Conservation (phyloP, 2,329 filamentous ascomycete species). For the Epichloe scottii region DNA sequence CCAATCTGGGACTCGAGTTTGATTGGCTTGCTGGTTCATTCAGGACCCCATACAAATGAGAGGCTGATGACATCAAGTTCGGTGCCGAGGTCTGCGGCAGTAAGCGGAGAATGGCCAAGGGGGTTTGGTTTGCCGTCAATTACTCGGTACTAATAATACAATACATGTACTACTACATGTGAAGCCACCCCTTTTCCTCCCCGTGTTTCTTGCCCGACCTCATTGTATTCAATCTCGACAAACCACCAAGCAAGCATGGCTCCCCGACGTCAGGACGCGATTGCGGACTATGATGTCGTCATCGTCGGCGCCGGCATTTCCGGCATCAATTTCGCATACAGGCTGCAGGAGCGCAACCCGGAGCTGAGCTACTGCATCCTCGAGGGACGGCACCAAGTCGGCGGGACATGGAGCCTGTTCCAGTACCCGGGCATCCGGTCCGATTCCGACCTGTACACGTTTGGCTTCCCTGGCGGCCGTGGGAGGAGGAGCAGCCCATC, state of each 20-base stretch:
- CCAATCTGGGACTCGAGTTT: background rate
- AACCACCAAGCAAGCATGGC: background rate
- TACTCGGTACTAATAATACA: too few relatives aligned
- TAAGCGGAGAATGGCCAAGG: too few relatives aligned
- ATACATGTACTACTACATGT: too few relatives aligned
- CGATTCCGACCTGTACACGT: slow-evolving; percentile 45
- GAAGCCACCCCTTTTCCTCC: too few relatives aligned
- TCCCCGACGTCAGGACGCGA: background rate
- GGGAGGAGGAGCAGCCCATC: slow-evolving; percentile 41
- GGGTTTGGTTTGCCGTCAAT: too few relatives aligned
- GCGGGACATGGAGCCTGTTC: slow-evolving; percentile 66
- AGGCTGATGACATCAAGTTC: too few relatives aligned
- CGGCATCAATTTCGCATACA: slow-evolving; percentile 59
- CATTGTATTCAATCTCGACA: too few relatives aligned
- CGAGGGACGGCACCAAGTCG: slow-evolving; percentile 49
- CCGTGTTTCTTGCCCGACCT: too few relatives aligned
- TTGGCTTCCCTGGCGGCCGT: slow-evolving; percentile 58
- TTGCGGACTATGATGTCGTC: slow-evolving; percentile 33
- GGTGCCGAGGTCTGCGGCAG: too few relatives aligned
- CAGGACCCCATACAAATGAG: too few relatives aligned
- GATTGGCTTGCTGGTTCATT: background rate
- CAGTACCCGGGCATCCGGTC: slow-evolving; percentile 58
- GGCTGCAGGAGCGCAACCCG: slow-evolving; percentile 44
- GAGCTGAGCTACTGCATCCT: slow-evolving; percentile 46
- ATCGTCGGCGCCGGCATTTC: slow-evolving; percentile 59